Base-by-base conservation (phyloP, 192 early-diverging fungal genomes). In the Coemansia sp. region DNA sequence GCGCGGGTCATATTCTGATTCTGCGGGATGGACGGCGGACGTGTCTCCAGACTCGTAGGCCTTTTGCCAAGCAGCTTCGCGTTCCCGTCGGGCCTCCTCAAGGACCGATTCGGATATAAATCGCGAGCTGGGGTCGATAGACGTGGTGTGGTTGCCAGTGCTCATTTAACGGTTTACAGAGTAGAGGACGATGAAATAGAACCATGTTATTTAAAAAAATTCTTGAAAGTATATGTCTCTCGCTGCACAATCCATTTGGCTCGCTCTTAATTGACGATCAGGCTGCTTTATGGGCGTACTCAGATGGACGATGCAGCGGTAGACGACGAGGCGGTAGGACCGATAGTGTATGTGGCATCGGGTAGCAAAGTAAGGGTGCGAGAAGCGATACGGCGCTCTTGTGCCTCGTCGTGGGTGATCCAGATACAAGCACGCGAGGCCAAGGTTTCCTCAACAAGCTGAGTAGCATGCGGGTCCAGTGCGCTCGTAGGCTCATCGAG, bases 401-500 rank as follows among this genome's bases (percentile, higher is more conserved):
- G 92, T 13, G 84, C 75, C 11, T 87, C 87, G 62, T 88, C 88
- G 71, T 96, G 95, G 2, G 93, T 94, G 67, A 96, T 89, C 91
- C 91, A 92, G 33, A 96, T 80, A 65, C 92, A 93, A 38, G 90
- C 90, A 29, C 85, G 70, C 9, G 75, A 62, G 24, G 85, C 65
- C 44, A 97, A 73, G 0, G 93, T 88, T 8, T 87, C 71, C 70
- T 97, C 94, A 2, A 97, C 95, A 33, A 90, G 72, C 31, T 76
- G 66, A 39, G 87, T 86, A 0, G 92, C 85, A 58, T 80, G 85
- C 34, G 91, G 89, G 75, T 97, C 95, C 44, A 97, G 67, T 3
- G 95, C 94, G 16, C 90, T 91, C 2, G 95, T 96, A 3, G 95
- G 95, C 74, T 96, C 94, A 78, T 96, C 94, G 7, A 96, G 85